Evolutionary conservation across 106 monocot genomes (phyloP).

Genomic region (Narthecium ossifragum): DNA sequence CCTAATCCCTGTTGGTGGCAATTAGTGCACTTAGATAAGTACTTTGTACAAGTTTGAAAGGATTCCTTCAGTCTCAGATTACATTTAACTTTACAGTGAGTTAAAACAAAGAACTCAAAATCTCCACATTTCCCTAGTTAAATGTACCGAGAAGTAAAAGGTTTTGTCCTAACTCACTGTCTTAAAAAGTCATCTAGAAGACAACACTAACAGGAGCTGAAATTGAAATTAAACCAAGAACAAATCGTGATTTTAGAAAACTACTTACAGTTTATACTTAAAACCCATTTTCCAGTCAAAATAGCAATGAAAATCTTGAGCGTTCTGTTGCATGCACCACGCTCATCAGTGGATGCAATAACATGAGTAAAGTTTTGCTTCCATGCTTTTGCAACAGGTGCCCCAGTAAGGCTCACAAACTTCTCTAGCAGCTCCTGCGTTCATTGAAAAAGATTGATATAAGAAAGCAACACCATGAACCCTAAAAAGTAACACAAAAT

Average conservation of each 20-base stretch:
- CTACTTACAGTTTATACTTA: conserved; percentile 76
- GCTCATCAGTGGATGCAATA: conserved; percentile 75
- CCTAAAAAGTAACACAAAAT: too few species aligned
- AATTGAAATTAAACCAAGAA: too few species aligned
- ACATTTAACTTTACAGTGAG: too few species aligned
- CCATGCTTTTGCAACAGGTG: conserved; percentile 40
- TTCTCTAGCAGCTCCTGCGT: conserved; percentile 48
- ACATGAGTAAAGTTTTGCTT: conserved; percentile 76
- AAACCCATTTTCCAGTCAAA: conserved; percentile 81
- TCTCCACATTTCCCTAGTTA: too few species aligned
- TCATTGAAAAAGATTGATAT: too few species aligned
- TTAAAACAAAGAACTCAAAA: too few species aligned
- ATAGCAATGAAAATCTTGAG: conserved; percentile 83
- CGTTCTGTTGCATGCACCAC: conserved; percentile 81
- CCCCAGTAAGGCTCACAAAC: conserved; percentile 50
- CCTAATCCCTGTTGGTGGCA: conserved; percentile 89
- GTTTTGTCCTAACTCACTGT: too few species aligned
- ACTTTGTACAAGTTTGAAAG: too few species aligned
- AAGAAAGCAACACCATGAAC: too few species aligned
- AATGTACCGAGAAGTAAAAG: too few species aligned
- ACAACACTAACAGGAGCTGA: background rate
- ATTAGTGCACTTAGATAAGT: too few species aligned
- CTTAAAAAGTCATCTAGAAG: background rate
- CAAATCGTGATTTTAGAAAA: background rate
- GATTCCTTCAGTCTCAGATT: too few species aligned